phyloP scores from a whole-genome alignment of 495 filamentous ascomycete species.

The Hypoxylon fragiforme region DNA sequence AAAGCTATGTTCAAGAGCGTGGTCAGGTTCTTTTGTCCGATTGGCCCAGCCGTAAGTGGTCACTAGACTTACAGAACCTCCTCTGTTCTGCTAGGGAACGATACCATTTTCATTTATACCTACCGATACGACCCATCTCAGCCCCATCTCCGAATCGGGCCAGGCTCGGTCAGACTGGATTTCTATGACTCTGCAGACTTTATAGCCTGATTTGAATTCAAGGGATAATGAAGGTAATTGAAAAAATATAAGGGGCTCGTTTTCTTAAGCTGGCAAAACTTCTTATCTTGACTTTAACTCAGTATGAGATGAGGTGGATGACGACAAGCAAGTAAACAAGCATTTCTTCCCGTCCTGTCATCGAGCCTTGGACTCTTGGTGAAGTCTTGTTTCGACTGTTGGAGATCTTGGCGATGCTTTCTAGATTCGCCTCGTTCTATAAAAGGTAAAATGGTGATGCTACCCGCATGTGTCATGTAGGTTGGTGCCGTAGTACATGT shows the following conservation, averaged over 20 bases:
- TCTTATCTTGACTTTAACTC: not conserved
- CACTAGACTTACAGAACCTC: conserved; percentile 12
- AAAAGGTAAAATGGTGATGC: too few species aligned
- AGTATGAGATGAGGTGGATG: too few species aligned
- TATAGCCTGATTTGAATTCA: conserved; percentile 11
- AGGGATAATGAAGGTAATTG: too few species aligned
- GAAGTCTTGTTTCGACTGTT: conserved; percentile 31
- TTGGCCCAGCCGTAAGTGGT: conserved; percentile 13
- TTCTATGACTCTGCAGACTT: conserved; percentile 9
- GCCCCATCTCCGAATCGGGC: conserved; percentile 18
- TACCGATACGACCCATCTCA: conserved; percentile 18
- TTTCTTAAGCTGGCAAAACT: not conserved
- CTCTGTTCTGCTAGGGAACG: conserved; percentile 8
- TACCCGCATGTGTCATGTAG: not conserved
- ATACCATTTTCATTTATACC: conserved; percentile 21
- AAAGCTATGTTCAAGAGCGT: conserved; percentile 20
- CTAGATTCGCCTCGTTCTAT: conserved; percentile 2
- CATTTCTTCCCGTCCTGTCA: conserved; percentile 12
- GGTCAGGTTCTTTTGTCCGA: conserved; percentile 18
- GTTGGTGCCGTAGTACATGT: too few species aligned
- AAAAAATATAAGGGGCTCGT: conserved; percentile 2
- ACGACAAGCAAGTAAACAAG: too few species aligned
- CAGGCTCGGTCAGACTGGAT: conserved; percentile 12
- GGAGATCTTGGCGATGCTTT: conserved; percentile 18
- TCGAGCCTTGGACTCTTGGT: conserved; percentile 25